These are phyloP conservation scores for Paraphaeosphaeria minitans DNA, from an alignment of 2,329 filamentous ascomycete species.

Conservation along the genomic window DNA sequence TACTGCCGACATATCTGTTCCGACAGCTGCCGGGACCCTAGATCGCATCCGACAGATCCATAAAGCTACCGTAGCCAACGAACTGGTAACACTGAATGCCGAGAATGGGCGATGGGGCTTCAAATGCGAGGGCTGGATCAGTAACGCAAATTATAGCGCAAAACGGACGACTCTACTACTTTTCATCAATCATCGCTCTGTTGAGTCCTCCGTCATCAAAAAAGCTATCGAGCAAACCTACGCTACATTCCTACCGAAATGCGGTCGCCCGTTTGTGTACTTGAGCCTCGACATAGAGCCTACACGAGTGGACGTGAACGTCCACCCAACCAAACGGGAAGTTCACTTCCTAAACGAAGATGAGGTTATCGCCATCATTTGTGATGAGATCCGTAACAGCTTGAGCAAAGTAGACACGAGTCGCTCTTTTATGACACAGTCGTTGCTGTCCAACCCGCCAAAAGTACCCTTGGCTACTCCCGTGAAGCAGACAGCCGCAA, in stretches of 20 bases:
- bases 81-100: slow-evolving; percentile 77
- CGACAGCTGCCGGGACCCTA: slow-evolving; percentile 70
- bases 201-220: slow-evolving; percentile 86
- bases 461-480: slow-evolving; percentile 48
- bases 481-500: slow-evolving; percentile 43
- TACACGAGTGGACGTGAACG: slow-evolving; percentile 90
- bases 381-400: slow-evolving; percentile 75
- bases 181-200: slow-evolving; percentile 95
- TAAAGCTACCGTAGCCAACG: slow-evolving; percentile 81
- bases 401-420: slow-evolving; percentile 90
- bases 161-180: slow-evolving; percentile 87
- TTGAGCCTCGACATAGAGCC: slow-evolving; percentile 92
- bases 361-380: slow-evolving; percentile 88
- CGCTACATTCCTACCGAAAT: slow-evolving; percentile 84
- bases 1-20: slow-evolving; percentile 78
- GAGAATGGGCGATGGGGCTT: slow-evolving; percentile 82
- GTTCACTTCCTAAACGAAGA: slow-evolving; percentile 98
- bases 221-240: slow-evolving; percentile 93
- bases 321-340: slow-evolving; percentile 95
- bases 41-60: slow-evolving; percentile 93
- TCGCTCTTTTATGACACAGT: slow-evolving; percentile 92
- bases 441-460: slow-evolving; percentile 62
- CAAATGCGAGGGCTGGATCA: slow-evolving; percentile 78
- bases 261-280: slow-evolving; percentile 92
- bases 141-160: slow-evolving; percentile 92